A percentile compares a stretch with the other conserved stretches of the same genome.
phyloP scores from a whole-genome alignment of 2,329 filamentous ascomycete genomes.

The Calonectria pseudoreteaudii region DNA sequence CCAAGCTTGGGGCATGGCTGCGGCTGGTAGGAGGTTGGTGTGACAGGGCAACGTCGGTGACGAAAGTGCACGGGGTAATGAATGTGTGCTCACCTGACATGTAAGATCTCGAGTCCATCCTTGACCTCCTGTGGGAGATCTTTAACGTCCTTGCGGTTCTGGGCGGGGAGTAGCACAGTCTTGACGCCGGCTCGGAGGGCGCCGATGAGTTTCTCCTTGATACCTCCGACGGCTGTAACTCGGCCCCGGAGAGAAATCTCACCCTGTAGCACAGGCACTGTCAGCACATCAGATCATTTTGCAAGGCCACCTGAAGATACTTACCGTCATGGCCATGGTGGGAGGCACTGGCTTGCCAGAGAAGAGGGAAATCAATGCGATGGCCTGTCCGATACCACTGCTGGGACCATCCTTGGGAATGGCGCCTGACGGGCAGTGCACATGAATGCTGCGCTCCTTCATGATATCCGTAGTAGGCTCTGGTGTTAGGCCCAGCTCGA shows the following conservation, averaged over 20 bases:
- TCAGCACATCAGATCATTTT: slow-evolving; percentile 38
- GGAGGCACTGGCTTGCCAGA: slow-evolving; percentile 87
- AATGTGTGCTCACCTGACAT: slow-evolving; percentile 76
- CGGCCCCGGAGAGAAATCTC: slow-evolving; percentile 85
- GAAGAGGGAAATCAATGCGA: slow-evolving; percentile 93
- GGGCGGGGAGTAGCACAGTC: slow-evolving; percentile 87
- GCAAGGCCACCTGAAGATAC: slow-evolving; percentile 44
- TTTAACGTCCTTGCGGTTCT: slow-evolving; percentile 92
- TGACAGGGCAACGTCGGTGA: slow-evolving; percentile 29
- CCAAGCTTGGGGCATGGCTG: slow-evolving; percentile 33
- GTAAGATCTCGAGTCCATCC: slow-evolving; percentile 86
- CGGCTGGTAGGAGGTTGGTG: slow-evolving; percentile 31
- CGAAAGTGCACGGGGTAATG: slow-evolving; percentile 24
- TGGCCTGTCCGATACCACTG: slow-evolving; percentile 92
- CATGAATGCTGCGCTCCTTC: slow-evolving; percentile 93
- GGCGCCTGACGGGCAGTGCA: slow-evolving; percentile 94
- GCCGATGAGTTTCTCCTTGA: slow-evolving; percentile 98
- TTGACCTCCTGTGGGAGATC: slow-evolving; percentile 92
- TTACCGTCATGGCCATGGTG: slow-evolving; percentile 92
- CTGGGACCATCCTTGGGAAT: slow-evolving; percentile 93
- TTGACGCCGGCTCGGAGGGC: slow-evolving; percentile 94
- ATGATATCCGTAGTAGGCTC: slow-evolving; percentile 92
- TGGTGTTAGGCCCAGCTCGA: slow-evolving; percentile 85
- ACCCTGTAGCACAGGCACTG: slow-evolving; percentile 57
- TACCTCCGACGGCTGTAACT: slow-evolving; percentile 94